Base-by-base conservation (phyloP, 106 monocot genomes). In the Dioscorea zingiberensis region DNA sequence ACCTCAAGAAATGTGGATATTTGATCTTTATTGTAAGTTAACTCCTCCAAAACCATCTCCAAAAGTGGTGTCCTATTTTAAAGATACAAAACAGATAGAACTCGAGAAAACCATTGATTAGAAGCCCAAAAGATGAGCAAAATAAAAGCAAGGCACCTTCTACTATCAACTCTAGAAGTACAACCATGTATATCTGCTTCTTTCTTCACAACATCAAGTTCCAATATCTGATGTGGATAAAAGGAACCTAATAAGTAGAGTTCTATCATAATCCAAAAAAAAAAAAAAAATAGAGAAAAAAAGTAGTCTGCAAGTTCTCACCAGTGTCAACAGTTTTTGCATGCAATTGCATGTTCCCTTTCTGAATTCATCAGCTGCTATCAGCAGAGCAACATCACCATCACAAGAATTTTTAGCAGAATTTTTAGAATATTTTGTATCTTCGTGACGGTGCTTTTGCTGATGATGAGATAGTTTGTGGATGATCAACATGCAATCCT, bases 11-110 rank as follows among this genome's bases (percentile, higher is more conserved):
- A 88, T 69, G 79, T 69, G 25, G 85, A 83, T 65, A 92, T 28
- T 25, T 71, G 46, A 69, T 83, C 81, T 75, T 72, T 84, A 64
- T 81, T 76, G 60, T 97, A 97, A 25, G 84, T 81, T 47, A 92
- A 71, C 57, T 81, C 91, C 79, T 97, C 97, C 55, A 97, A 25
- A 66, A 97, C 78, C 28, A 86, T 81, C 26, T 97, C 97, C 71
- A 92, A 27, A 54, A 83, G 66, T 64, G 88, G 79, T 60, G 21
- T 48, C 71, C 91, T 91, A 59, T 54, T 67, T 18, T 57, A 73
- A 66, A 69, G 25, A 13, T 25, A 55, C 23, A 21, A 69, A 13
- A 47, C 17, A 51, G 19, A 3, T 18, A 51, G 19, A 13, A 18
- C 51, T 19, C 2, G 13, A n/a, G n/a, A n/a, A 51, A 19, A 51